A percentile compares a stretch with the other conserved stretches of the same genome.
phyloP scores from a whole-genome alignment of 257 asterid genomes.

The Plantago ovata region DNA sequence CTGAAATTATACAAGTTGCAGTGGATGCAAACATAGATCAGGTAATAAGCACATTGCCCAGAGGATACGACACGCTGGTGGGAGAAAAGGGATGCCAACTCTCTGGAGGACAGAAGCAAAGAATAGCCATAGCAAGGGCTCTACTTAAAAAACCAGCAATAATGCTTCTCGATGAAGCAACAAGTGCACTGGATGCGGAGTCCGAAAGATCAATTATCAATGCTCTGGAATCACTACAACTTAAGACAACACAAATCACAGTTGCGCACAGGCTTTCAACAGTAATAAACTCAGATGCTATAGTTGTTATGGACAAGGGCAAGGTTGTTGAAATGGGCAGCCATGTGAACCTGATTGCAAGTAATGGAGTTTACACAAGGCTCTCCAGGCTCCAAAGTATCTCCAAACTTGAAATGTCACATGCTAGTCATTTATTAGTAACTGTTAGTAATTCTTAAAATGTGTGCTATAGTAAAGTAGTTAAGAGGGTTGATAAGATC shows the following conservation, averaged over 20 bases:
- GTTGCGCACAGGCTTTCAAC: slow-evolving; percentile 85
- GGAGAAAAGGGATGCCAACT: slow-evolving; percentile 89
- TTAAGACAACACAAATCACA: slow-evolving; percentile 47
- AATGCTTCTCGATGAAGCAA: slow-evolving; percentile 78
- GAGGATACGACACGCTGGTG: slow-evolving; percentile 57
- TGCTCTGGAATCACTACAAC: slow-evolving; percentile 49
- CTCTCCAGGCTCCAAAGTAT: slow-evolving; percentile 55
- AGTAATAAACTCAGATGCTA: slow-evolving; percentile 53
- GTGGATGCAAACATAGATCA: slow-evolving; percentile 64
- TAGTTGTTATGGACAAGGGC: slow-evolving; percentile 70
- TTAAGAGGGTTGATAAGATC: no score
- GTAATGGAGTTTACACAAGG: slow-evolving; percentile 59
- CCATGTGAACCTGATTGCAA: slow-evolving; percentile 46
- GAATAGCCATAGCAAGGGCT: slow-evolving; percentile 70
- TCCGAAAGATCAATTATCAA: slow-evolving; percentile 58
- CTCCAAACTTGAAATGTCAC: slow-evolving; percentile 19
- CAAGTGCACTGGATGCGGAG: slow-evolving; percentile 81
- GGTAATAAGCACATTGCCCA: slow-evolving; percentile 58
- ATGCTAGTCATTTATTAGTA: background rate
- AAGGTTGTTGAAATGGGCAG: slow-evolving; percentile 62
- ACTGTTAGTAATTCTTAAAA: no score
- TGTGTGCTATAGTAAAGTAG: no score
- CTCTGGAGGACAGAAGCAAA: slow-evolving; percentile 84
- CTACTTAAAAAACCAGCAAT: slow-evolving; percentile 60
- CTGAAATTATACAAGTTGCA: slow-evolving; percentile 58